A percentile compares a stretch with the other conserved stretches of the same genome.
These are phyloP conservation scores for Prunus dulcis DNA, from an alignment of 306 rosid species.

Conservation along the genomic window DNA sequence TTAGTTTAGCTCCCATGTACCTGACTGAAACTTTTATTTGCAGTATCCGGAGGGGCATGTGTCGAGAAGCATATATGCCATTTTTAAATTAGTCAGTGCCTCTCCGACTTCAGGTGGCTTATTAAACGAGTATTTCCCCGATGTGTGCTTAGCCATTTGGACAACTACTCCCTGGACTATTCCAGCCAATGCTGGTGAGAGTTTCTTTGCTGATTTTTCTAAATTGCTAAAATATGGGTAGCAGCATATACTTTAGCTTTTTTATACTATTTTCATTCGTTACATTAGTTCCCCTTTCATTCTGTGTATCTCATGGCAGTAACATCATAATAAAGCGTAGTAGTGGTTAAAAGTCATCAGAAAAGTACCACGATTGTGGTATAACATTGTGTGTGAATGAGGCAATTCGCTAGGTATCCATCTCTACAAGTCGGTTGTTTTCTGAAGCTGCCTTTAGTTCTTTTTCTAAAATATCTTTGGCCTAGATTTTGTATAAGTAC, in stretches of 20 bases:
- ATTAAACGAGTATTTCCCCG: conserved; percentile 63
- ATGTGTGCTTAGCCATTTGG: conserved; percentile 89
- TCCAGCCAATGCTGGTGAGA: conserved; percentile 96
- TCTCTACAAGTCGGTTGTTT: neutral
- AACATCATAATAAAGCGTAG: neutral
- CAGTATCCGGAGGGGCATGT: conserved; percentile 95
- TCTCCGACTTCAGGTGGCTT: conserved; percentile 43
- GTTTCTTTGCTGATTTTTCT: conserved; percentile 31
- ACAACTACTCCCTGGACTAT: conserved; percentile 99
- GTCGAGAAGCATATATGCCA: conserved; percentile 85
- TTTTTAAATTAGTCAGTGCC: conserved; percentile 67
- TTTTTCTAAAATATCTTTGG: neutral
- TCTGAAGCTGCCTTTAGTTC: neutral
- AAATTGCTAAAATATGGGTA: conserved; percentile 13
- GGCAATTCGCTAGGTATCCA: neutral
- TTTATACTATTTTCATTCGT: neutral
- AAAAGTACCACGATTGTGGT: neutral
- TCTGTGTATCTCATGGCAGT: neutral
- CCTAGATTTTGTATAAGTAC: neutral
- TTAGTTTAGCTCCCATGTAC: neutral
- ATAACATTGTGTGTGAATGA: neutral
- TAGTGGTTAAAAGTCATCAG: neutral
- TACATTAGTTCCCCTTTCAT: neutral
- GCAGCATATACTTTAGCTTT: neutral
- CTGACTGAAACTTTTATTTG: conserved; percentile 30